These are phyloP conservation scores for Schizopora paradoxa DNA, from an alignment of 1,284 basidiomycete species.

Conservation along the genomic window DNA sequence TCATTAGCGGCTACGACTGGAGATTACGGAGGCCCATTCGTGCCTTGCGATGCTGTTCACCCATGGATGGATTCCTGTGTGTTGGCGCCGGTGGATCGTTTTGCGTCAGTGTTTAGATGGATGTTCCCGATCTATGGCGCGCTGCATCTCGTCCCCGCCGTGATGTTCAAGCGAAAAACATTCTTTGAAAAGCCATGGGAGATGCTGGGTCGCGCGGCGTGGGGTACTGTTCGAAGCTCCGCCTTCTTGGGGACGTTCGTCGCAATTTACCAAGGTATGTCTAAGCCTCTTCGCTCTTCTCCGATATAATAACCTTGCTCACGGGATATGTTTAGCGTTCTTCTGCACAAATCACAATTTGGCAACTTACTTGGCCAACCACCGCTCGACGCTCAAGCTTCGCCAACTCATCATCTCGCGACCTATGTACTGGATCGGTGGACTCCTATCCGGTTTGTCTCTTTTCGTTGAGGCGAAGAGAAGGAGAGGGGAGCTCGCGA, in stretches of 20 bases:
- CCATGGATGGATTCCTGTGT: conserved; percentile 74
- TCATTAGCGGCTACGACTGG: conserved; percentile 31
- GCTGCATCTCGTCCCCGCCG: conserved; percentile 82
- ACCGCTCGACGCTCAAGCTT: conserved; percentile 33
- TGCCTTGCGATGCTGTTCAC: conserved; percentile 69
- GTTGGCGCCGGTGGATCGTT: conserved; percentile 64
- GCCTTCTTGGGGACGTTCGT: conserved; percentile 88
- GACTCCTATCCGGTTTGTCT: conserved; percentile 72
- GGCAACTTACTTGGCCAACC: conserved; percentile 42
- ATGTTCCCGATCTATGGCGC: conserved; percentile 86
- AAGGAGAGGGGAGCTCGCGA: conserved; percentile 80
- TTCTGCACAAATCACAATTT: conserved; percentile 73
- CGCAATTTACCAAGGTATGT: conserved; percentile 76
- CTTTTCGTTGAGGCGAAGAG: conserved; percentile 86
- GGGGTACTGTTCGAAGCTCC: conserved; percentile 80
- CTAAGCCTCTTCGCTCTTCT: not conserved
- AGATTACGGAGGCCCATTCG: conserved; percentile 50
- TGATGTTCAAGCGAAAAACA: conserved; percentile 66
- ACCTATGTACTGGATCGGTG: conserved; percentile 71
- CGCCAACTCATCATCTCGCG: conserved; percentile 60
- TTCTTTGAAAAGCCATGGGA: conserved; percentile 58
- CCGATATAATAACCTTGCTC: conserved; percentile 6
- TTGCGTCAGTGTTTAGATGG: conserved; percentile 80
- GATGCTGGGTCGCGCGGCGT: conserved; percentile 59
- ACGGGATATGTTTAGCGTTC: conserved; percentile 40